Evolutionary conservation across 495 filamentous ascomycete genomes (phyloP), one percentile per base, ranked within the genome.

Genomic region (Parmelia sp.): DNA sequence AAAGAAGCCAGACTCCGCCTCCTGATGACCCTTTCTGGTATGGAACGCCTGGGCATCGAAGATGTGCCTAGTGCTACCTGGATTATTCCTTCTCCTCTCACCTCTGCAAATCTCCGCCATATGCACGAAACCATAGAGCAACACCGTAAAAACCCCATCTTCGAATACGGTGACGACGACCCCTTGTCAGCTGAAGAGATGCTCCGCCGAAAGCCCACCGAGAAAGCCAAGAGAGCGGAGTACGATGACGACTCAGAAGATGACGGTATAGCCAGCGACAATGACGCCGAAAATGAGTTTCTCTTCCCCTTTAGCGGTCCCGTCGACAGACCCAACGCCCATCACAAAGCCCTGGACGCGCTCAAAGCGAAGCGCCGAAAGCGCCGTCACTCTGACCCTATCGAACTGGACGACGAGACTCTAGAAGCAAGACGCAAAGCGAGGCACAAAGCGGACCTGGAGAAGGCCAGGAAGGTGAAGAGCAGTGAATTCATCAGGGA

Each of bases 1-100:
- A 92, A 90, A 68, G 92, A 97, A 69, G 86, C 88, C n/a, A 87
- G 91, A 70, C 85, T 97, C 11, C 88, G 93, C 35, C 86, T 97
- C 31, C 84, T 99, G 10, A 87, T 97, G 84, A 85, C 79, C 0
- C 79, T 91, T 5, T 77, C 88, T 55, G 89, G 90, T 7, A 84
- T 94, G 59, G 84, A 89, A 68, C 80, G 85, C 21, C 76, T 91
- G 7, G 85, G 88, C 5, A 72, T 77, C 23, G 79, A 86, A 53
- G 88, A 93, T 62, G 89, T 92, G 15, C 81, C 82, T 10, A 87
- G 91, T 63, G 85, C 88, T 39, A 79, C 80, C 17, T 99, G 94
- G 94, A 76, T 90, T 45, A 78, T 97, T 45, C 90, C 93, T 0
- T 82, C 88, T 5, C 69, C 74, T 17, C 63, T 94, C 51, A 79